Base-by-base conservation (phyloP, 768 basidiomycete species). In the Hortiboletus campestris region DNA sequence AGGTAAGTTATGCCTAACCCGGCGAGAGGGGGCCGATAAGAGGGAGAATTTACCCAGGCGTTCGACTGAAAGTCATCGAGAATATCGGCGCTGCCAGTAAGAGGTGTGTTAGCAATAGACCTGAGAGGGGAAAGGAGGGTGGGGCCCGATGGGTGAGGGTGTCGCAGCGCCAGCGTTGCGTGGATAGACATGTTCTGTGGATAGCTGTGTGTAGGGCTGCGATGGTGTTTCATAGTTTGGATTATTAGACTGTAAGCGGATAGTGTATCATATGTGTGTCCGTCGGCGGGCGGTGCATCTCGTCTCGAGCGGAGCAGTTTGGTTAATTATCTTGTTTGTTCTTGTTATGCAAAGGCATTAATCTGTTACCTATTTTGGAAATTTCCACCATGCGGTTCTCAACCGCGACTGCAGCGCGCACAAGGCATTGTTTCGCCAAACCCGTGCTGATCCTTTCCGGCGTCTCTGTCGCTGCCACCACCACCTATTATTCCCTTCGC, bases 401-500 rank as follows among this genome's bases (percentile, higher is more conserved):
- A 22, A 22, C 46, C 20, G 9, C 32, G 32, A 22, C 34, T 11
- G 32, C 39, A 28, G 16, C 42, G 8, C 55, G n/a, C 11, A 42
- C 22, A 20, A 11, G 19, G 13, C 19, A 19, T 3, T 11, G 17
- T 13, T 13, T 49, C 11, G 32, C 45, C 41, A 56, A 28, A 46
- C 63, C 63, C 40, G 57, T 65, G 6, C 56, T 75, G n/a, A 50
- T 73, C 48, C 25, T 75, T 12, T 68, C 76, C 2, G 74, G 76
- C 12, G 68, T 78, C 32, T 76, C 76, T 0, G 67, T 72, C 32
- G 74, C 78, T 5, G 64, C 76, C 34, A 74, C 81, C 0, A 67
- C 82, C 0, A 66, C 76, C 19, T 88, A 83, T 62, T 74, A 85
- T 52, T 74, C 84, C 56, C 74, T 80, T 58, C 78, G 81, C 2